phyloP scores from a whole-genome alignment of 352 stramenopile species.

The Ochromonadaceae sp. region DNA sequence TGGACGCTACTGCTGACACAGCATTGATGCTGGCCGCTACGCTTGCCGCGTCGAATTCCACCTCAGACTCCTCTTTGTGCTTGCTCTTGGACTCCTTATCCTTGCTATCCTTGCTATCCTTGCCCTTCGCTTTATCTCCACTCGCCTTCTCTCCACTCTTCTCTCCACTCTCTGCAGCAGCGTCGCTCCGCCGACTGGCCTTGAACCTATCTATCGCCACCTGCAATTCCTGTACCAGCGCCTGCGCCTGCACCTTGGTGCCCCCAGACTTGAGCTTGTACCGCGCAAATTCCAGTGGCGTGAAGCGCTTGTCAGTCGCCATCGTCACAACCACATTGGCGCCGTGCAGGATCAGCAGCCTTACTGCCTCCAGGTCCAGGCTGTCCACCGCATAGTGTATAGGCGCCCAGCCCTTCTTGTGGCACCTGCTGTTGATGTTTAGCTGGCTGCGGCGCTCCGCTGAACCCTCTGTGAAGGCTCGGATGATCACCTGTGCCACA shows the following conservation, averaged over 20 bases:
- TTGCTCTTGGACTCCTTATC: too few relatives aligned
- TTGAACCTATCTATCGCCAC: not conserved
- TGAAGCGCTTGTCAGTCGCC: not conserved
- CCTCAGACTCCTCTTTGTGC: too few relatives aligned
- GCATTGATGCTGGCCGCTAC: too few relatives aligned
- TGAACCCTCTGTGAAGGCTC: not conserved
- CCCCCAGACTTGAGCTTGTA: not conserved
- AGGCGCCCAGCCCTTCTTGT: not conserved
- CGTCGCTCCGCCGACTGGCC: not conserved
- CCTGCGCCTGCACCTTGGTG: not conserved
- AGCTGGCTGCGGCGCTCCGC: not conserved
- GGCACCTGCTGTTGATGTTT: not conserved
- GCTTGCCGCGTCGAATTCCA: too few relatives aligned
- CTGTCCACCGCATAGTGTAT: constrained; percentile 1
- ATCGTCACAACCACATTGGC: not conserved
- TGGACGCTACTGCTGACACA: too few relatives aligned
- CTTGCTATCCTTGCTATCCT: too few relatives aligned
- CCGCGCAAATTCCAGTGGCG: not conserved
- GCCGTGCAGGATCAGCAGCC: not conserved
- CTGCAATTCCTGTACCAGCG: not conserved
- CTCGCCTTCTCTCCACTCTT: not conserved
- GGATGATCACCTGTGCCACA: not conserved
- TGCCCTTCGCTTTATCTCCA: too few relatives aligned
- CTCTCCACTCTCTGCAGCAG: not conserved
- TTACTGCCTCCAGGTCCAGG: not conserved